Conservation (phyloP, 306 rosid genomes). For the Ziziphus jujuba region DNA sequence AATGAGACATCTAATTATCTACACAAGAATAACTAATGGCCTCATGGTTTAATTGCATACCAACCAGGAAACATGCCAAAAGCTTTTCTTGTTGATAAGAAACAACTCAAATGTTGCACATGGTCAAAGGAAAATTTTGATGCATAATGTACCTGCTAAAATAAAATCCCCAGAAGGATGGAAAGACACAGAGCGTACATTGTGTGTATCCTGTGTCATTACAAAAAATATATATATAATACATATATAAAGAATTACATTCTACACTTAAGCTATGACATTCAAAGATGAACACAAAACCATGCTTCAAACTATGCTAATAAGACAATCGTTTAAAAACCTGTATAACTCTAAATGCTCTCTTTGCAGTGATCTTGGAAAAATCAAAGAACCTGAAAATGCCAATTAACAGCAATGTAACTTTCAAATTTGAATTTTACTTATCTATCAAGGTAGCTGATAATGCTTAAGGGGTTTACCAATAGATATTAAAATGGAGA, state of each 20-base stretch:
- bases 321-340: constrained; percentile 32
- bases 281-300: constrained; percentile 19
- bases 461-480: constrained; percentile 18
- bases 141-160: constrained; percentile 62
- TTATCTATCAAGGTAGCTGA: constrained; percentile 2
- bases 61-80: not conserved
- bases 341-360: constrained; percentile 91
- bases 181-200: constrained; percentile 84
- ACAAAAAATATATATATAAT: constrained; percentile 18
- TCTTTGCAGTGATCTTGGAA: constrained; percentile 81
- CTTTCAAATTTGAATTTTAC: not conserved
- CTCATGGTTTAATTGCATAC: not conserved
- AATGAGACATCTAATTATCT: too few species aligned
- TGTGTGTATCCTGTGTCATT: constrained; percentile 78
- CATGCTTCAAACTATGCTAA: constrained; percentile 22
- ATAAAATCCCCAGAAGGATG: constrained; percentile 96
- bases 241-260: constrained; percentile 7
- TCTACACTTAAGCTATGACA: constrained; percentile 9
- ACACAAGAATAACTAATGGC: too few species aligned
- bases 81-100: not conserved
- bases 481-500: constrained; percentile 22
- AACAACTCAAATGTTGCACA: constrained; percentile 14
- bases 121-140: constrained; percentile 9
- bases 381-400: constrained; percentile 79
- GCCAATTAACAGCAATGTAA: not conserved